Percentiles rank a stretch among this genome's conserved stretches.
Evolutionary conservation across 805 yeast genomes (phyloP).

Genomic region (Yarrowia sp.): DNA sequence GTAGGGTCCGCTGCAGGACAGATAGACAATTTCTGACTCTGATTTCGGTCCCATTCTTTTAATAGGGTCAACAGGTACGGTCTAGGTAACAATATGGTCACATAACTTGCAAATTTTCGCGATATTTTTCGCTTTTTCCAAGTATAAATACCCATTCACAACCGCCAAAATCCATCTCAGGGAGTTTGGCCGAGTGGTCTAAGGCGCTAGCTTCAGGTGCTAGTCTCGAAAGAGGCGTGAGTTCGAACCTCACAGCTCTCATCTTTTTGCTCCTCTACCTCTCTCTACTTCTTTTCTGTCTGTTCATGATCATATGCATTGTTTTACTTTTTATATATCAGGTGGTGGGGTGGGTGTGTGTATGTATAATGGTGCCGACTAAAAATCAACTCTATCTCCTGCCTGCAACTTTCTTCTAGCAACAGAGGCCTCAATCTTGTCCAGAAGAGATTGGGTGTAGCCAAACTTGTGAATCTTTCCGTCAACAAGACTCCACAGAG

Average conservation of each 20-base stretch:
- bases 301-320: not conserved
- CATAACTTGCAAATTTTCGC: no score
- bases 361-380: no score
- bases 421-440: not conserved
- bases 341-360: no score
- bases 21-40: no score
- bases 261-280: slow-evolving; percentile 9
- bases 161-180: no score
- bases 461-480: not conserved
- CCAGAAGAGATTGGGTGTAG: not conserved
- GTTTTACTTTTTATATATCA: not conserved
- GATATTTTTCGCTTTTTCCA: no score
- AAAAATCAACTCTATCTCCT: slow-evolving; percentile 4
- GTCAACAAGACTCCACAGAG: slow-evolving; percentile 8
- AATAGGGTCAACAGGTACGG: no score
- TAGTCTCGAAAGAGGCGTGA: slow-evolving; percentile 29
- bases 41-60: no score
- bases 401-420: not conserved
- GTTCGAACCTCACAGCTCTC: slow-evolving; percentile 33
- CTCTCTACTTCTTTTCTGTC: no score
- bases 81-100: no score
- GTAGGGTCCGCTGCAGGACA: no score
- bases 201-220: slow-evolving; percentile 25
- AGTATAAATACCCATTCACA: no score
- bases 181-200: slow-evolving; percentile 20